Conservation (phyloP, 495 filamentous ascomycete species). For the Schizothecium vesticola region DNA sequence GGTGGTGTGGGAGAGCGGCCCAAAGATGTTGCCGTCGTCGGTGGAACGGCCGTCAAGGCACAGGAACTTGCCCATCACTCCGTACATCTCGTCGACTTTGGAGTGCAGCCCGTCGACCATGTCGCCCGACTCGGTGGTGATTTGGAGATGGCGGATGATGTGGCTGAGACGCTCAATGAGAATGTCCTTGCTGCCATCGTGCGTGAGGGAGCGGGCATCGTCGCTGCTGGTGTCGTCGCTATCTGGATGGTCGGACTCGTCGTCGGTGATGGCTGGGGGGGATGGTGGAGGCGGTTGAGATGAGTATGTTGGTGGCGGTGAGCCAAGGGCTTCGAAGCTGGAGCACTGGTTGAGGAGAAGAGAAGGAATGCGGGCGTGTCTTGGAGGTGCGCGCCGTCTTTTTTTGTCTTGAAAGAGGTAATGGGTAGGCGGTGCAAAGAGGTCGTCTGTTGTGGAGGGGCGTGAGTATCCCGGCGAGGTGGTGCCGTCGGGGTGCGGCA, state of each 20-base stretch:
- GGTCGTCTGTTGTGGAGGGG: constrained; percentile 1
- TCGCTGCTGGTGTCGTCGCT: not conserved
- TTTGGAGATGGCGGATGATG: constrained; percentile 34
- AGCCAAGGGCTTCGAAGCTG: constrained; percentile 9
- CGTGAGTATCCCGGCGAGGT: constrained; percentile 1
- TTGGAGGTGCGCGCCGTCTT: constrained; percentile 23
- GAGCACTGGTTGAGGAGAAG: constrained; percentile 28
- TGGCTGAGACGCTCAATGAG: constrained; percentile 46
- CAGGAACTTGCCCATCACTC: constrained; percentile 17
- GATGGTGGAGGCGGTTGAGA: constrained; percentile 13
- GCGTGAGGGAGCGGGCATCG: constrained; percentile 23
- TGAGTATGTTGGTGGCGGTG: constrained; percentile 17
- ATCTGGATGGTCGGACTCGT: not conserved
- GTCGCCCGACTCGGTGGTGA: constrained; percentile 18
- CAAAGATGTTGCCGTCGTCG: not conserved
- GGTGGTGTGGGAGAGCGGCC: not conserved
- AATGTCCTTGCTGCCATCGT: constrained; percentile 41
- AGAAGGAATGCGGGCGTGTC: constrained; percentile 24
- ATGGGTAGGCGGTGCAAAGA: constrained; percentile 4
- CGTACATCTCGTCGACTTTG: constrained; percentile 46
- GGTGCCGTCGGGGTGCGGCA: not conserved
- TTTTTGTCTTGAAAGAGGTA: constrained; percentile 20
- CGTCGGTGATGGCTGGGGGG: not conserved
- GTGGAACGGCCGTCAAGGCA: not conserved
- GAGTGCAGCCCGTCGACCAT: constrained; percentile 33